Percentiles rank a stretch among this genome's conserved stretches.
Evolutionary conservation across 2,329 filamentous ascomycete species (phyloP).

Genomic region (Daldinia eschscholtzii): DNA sequence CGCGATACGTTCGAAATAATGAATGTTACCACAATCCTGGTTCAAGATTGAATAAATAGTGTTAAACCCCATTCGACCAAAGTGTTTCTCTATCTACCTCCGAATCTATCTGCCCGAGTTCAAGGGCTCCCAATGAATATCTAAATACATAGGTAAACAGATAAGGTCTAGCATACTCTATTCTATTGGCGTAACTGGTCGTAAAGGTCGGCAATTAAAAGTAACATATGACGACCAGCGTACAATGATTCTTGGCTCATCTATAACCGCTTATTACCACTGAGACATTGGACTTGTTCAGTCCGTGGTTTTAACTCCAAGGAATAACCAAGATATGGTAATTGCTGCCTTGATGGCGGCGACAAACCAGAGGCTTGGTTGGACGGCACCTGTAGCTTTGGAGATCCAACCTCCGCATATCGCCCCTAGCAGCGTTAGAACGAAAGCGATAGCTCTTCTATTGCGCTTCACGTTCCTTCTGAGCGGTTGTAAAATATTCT

Average conservation of each 20-base stretch:
- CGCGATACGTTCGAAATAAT: too few relatives aligned
- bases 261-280: neutral
- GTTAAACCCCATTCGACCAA: too few relatives aligned
- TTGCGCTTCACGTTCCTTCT: conserved; percentile 64
- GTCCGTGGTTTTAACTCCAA: neutral
- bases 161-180: neutral
- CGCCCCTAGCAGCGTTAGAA: conserved; percentile 61
- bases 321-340: conserved; percentile 51
- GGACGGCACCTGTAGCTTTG: conserved; percentile 57
- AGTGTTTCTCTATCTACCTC: too few relatives aligned
- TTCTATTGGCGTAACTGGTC: neutral
- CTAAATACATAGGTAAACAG: neutral
- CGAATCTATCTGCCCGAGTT: too few relatives aligned
- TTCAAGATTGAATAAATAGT: too few relatives aligned
- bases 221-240: neutral
- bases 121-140: neutral
- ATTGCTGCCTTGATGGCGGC: conserved; percentile 60
- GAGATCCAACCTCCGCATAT: conserved; percentile 63
- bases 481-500: conserved; percentile 59
- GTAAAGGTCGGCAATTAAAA: neutral
- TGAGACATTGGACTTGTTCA: neutral
- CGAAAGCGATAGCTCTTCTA: conserved; percentile 59
- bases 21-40: too few relatives aligned
- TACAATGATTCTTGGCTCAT: neutral
- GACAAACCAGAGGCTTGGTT: conserved; percentile 60